Base-by-base conservation (phyloP, 306 rosid species). In the Rosa lucieae region DNA sequence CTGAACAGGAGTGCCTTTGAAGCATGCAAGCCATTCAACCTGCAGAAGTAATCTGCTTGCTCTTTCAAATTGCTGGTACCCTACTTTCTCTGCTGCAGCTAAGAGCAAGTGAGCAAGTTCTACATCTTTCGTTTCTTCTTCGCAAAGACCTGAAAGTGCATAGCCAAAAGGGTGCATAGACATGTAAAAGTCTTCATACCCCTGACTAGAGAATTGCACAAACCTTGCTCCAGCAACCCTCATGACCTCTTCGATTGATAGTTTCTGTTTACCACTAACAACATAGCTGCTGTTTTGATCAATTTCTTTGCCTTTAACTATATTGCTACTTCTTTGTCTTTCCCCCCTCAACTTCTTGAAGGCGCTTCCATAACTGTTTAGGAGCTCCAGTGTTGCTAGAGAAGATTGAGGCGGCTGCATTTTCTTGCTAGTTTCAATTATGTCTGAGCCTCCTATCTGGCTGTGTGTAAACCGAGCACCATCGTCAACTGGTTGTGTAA, bases 211-310 rank as follows among this genome's bases (percentile, higher is more conserved):
- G 52, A 75, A 82, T 79, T 88, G 89, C 1, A 92, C 71, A 76
- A 87, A 94, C 86, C 93, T 90, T 85, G 85, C 83, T 77, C 94
- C 97, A 6, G 97, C 94, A 3, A 89, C 81, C 85, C 89, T 87
- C 48, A 94, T 77, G 62, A 88, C 77, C 74, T 87, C 97, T 81
- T 84, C 97, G 0, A 89, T 83, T 58, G 97, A 94, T 77, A 82
- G 82, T 37, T 80, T 87, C 42, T 82, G 85, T 6, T 43, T 77
- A 17, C 72, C 79, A 17, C 39, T 70, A 17, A 68, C 78, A 17
- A 13, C 66, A 56, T 4, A 53, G 23, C 40, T 32, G n/a, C 21
- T 15, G 20, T 6, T 67, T 67, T 73, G 70, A 39, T 17, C 61
- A 63, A 12, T 53, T 15, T 40, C 43, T 73, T 56, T 49, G 67